phyloP scores from a whole-genome alignment of 139 green algal species.

The Chlamydomonas eustigma region DNA sequence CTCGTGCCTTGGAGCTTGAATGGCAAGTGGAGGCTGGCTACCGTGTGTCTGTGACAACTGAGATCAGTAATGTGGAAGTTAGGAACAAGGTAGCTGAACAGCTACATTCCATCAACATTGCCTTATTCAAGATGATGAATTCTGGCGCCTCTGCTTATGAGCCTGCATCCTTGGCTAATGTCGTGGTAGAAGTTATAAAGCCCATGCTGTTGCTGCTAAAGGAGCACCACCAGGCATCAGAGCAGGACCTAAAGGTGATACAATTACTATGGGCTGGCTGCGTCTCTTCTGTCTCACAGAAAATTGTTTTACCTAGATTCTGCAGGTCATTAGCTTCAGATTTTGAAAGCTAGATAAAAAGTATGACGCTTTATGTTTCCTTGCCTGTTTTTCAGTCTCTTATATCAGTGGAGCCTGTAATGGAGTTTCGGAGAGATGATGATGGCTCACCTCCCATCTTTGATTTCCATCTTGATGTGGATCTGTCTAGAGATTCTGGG shows the following conservation, averaged over 20 bases:
- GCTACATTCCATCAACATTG: conserved; percentile 6
- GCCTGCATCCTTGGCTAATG: conserved; percentile 4
- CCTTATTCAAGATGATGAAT: conserved; percentile 8
- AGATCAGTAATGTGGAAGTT: background rate
- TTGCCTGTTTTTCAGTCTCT: background rate
- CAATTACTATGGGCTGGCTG: too few relatives aligned
- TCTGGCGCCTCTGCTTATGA: background rate
- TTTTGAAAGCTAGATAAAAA: too few relatives aligned
- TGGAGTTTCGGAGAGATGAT: conserved; percentile 5
- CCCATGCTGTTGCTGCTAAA: conserved; percentile 8
- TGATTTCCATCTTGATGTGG: conserved; percentile 8
- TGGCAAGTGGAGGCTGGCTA: conserved; percentile 8
- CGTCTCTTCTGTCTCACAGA: too few relatives aligned
- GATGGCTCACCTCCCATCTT: conserved; percentile 7
- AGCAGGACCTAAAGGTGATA: too few relatives aligned
- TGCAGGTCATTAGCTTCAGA: too few relatives aligned
- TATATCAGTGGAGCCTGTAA: background rate
- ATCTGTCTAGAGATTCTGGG: background rate
- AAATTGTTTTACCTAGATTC: too few relatives aligned
- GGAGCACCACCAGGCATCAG: too few relatives aligned
- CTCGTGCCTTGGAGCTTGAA: background rate
- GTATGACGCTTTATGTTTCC: too few relatives aligned
- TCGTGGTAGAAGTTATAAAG: conserved; percentile 7
- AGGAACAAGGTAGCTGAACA: background rate
- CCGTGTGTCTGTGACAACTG: conserved; percentile 1